Evolutionary conservation across 139 green algal genomes (phyloP).

Genomic region (Coelastrella sp.): DNA sequence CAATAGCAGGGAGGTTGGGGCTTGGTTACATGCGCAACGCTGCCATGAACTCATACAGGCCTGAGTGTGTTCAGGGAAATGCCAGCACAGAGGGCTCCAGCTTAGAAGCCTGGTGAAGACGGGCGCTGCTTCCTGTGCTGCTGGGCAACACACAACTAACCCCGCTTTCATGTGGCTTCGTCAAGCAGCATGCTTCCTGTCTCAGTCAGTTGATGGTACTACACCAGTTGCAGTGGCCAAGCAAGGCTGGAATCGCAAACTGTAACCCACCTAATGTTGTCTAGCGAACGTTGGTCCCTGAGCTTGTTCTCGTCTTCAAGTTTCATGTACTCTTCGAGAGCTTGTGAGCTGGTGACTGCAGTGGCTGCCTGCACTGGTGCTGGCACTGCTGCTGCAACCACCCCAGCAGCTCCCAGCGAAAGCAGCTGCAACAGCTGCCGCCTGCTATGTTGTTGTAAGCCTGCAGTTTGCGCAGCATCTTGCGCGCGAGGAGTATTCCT

Average conservation of each 20-base stretch:
- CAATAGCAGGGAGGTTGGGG: background rate
- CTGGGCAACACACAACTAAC: background rate
- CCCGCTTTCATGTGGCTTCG: background rate
- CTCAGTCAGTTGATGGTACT: background rate
- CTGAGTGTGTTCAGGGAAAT: too few species aligned
- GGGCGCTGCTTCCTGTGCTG: too few species aligned
- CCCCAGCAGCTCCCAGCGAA: background rate
- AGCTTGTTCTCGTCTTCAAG: conserved; percentile 61
- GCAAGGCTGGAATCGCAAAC: too few species aligned
- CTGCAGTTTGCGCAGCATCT: too few species aligned
- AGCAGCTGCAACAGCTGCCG: conserved; percentile 26
- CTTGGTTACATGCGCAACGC: background rate
- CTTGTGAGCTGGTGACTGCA: conserved; percentile 24
- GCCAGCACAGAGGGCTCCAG: too few species aligned
- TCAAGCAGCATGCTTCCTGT: too few species aligned
- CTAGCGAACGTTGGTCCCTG: conserved; percentile 46
- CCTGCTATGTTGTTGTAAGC: conserved; percentile 28
- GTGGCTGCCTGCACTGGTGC: background rate
- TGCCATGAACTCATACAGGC: background rate
- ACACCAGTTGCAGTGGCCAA: too few species aligned
- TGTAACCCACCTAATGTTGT: conserved; percentile 53
- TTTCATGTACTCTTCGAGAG: conserved; percentile 58
- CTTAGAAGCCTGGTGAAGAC: too few species aligned
- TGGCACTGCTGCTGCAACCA: background rate
- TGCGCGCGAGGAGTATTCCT: too few species aligned